Base-by-base conservation (phyloP, 169 alveolate genomes). In the Cryptosporidium xiaoi region DNA sequence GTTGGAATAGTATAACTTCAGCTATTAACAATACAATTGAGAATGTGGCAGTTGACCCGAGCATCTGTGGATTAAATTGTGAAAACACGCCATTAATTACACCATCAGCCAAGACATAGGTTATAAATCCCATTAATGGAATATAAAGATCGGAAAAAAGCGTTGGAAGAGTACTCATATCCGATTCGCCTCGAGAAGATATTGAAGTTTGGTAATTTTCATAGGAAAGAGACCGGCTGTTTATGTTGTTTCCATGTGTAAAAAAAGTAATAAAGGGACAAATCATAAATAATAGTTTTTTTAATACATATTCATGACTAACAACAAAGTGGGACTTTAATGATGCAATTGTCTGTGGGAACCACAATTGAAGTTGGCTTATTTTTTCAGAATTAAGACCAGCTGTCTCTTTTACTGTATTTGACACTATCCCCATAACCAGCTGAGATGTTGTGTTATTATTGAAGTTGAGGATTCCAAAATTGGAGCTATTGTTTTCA, bases 1-100 rank as follows among this genome's bases (percentile, higher is more conserved):
- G 50, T 44, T 77, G 87, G 46, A 77, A 60, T 2, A 77, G 44
- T 44, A 62, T 60, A 13, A 77, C 31, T 31, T 77, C 87, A 7
- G 87, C 40, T 27, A 60, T 60, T 46, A 77, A 18, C 31, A 77
- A 48, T 8, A 62, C 87, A 7, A 56, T 77, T 62, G 87, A 56
- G 64, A 77, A 77, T 12, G 87, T 58, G 20, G 87, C 87, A 40
- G 87, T 77, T 16, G 87, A 77, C n/a, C 87, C 87, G 44, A 77
- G 71, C 3, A 77, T 60, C 71, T 77, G 87, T 20, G 87, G 87
- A 20, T 77, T 56, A 50, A 77, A 77, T 24, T 77, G 87, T 16
- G 77, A 56, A 60, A 60, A 77, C 7, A 62, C 71, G 2, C 87
- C 87, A 77, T 77, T 56, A 34, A 77, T 77, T 10, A 77, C 87